Conservation (phyloP, 805 yeast genomes). For the Saccharomyces jurei region DNA sequence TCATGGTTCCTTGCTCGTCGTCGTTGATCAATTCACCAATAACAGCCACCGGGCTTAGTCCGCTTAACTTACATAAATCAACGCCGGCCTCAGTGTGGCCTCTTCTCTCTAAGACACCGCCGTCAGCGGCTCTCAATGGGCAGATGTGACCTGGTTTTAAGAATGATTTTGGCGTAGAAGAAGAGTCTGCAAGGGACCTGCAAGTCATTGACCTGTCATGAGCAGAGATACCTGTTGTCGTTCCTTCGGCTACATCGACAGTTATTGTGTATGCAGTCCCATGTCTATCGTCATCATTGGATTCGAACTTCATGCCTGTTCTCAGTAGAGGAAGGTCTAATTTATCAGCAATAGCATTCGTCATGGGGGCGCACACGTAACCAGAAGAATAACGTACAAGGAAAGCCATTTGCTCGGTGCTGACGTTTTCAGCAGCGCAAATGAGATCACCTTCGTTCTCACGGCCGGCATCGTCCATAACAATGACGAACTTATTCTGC, state of each 20-base stretch:
- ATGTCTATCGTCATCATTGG: slow-evolving; percentile 63
- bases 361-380: slow-evolving; percentile 85
- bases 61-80: slow-evolving; percentile 70
- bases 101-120: slow-evolving; percentile 69
- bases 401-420: slow-evolving; percentile 88
- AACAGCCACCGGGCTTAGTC: slow-evolving; percentile 77
- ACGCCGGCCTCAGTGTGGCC: slow-evolving; percentile 99
- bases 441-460: slow-evolving; percentile 97
- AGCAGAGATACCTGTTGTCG: slow-evolving; percentile 96
- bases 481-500: slow-evolving; percentile 60
- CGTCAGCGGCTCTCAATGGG: slow-evolving; percentile 85
- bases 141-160: slow-evolving; percentile 90
- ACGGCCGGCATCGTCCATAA: slow-evolving; percentile 93
- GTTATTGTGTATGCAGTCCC: slow-evolving; percentile 96
- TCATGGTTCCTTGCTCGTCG: slow-evolving; percentile 82
- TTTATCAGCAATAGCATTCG: slow-evolving; percentile 67
- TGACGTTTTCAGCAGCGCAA: slow-evolving; percentile 76
- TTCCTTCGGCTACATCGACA: slow-evolving; percentile 76
- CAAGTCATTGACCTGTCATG: slow-evolving; percentile 87
- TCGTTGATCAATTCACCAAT: slow-evolving; percentile 92
- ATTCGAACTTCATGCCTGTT: slow-evolving; percentile 20
- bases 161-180: slow-evolving; percentile 53
- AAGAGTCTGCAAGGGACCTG: slow-evolving; percentile 49
- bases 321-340: slow-evolving; percentile 74
- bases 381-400: slow-evolving; percentile 83